These are phyloP conservation scores for Scytalidium sp. DNA, from an alignment of 2,329 filamentous ascomycete species.

Conservation along the genomic window DNA sequence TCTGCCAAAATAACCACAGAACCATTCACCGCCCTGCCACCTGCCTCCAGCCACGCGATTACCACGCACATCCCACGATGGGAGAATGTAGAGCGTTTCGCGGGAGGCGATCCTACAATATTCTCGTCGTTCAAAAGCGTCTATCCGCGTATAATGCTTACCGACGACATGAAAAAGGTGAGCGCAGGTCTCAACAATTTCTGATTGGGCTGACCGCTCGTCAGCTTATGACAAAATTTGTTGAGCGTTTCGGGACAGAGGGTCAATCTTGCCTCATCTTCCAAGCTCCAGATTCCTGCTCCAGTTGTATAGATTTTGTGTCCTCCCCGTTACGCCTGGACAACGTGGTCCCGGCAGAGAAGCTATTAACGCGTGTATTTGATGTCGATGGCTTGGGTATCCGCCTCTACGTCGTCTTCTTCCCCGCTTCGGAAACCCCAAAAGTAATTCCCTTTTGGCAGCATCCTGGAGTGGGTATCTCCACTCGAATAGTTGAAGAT, in stretches of 20 bases:
- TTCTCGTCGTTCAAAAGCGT: conserved; percentile 15
- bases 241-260: no score
- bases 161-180: conserved; percentile 18
- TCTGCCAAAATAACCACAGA: conserved; percentile 13
- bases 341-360: conserved; percentile 5
- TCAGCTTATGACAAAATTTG: conserved; percentile 8
- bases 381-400: conserved; percentile 12
- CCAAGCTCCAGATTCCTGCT: conserved; percentile 8
- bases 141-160: conserved; percentile 20
- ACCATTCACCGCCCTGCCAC: conserved; percentile 15
- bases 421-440: conserved; percentile 32
- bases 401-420: conserved; percentile 43
- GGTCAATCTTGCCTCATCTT: conserved; percentile 15
- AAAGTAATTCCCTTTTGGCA: conserved; percentile 43
- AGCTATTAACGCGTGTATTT: conserved; percentile 13
- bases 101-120: conserved; percentile 14
- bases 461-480: conserved; percentile 42
- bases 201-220: background rate
- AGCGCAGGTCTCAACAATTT: conserved; percentile 1
- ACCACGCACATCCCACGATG: conserved; percentile 20
- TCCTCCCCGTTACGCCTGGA: conserved; percentile 8
- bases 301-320: conserved; percentile 15
- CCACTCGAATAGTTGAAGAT: conserved; percentile 41
- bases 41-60: conserved; percentile 18
- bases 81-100: conserved; percentile 12